Conservation (phyloP, 2,329 filamentous ascomycete genomes). For the Microsporum canis region DNA sequence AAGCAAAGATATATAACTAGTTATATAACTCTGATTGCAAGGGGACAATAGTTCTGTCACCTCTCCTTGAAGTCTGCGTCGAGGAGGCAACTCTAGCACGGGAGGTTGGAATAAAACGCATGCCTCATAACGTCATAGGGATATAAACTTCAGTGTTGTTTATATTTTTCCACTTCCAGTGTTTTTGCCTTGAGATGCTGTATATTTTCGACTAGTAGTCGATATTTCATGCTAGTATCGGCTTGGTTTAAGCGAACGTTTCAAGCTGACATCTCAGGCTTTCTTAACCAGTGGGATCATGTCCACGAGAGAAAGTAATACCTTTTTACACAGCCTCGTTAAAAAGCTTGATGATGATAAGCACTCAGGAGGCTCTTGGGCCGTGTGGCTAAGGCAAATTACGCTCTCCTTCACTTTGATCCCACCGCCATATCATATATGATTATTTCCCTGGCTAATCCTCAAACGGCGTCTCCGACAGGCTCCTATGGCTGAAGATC, state of each 20-base stretch:
- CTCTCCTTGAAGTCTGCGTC: not conserved
- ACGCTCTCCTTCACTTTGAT: too few species aligned
- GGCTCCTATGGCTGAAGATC: not conserved
- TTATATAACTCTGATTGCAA: not conserved
- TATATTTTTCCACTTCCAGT: not conserved
- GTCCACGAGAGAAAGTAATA: too few species aligned
- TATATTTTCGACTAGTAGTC: too few species aligned
- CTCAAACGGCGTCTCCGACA: not conserved
- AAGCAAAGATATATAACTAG: not conserved
- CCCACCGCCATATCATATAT: too few species aligned
- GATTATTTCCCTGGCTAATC: not conserved
- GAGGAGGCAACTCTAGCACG: not conserved
- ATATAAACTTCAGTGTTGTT: not conserved
- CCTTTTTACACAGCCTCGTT: not conserved
- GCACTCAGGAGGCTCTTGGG: not conserved
- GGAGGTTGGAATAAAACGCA: not conserved
- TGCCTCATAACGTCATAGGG: not conserved
- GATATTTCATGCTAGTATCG: too few species aligned
- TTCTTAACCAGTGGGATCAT: not conserved
- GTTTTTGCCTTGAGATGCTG: not conserved
- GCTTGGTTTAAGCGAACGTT: too few species aligned
- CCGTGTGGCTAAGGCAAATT: not conserved
- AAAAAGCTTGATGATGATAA: slow-evolving; percentile 1
- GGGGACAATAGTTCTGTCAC: not conserved
- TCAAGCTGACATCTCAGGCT: too few species aligned